Percentiles rank a stretch among this genome's conserved stretches.
phyloP scores from a whole-genome alignment of 352 stramenopile species.

The Pythium folliculosum region DNA sequence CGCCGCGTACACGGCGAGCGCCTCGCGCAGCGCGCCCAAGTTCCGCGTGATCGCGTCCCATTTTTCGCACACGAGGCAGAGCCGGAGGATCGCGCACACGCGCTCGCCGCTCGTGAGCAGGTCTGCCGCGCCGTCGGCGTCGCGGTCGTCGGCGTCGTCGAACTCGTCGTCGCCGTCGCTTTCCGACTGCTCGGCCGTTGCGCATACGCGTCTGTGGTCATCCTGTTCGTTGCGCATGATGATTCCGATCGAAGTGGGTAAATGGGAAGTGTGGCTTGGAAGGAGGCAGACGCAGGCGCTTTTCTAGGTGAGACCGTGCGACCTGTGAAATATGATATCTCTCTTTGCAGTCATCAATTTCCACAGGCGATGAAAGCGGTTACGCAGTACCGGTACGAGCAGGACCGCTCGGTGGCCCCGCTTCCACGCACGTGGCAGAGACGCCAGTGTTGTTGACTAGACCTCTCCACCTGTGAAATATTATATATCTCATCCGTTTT shows the following conservation, averaged over 20 bases:
- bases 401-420: no score
- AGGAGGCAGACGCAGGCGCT: no score
- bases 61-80: background rate
- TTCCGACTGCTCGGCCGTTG: background rate
- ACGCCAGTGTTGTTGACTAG: no score
- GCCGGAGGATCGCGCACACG: background rate
- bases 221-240: background rate
- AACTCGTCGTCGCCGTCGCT: background rate
- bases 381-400: no score
- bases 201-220: background rate
- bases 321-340: no score
- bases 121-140: background rate
- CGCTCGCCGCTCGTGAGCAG: background rate
- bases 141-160: background rate
- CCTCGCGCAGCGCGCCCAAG: background rate
- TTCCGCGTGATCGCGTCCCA: background rate
- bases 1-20: background rate
- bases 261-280: no score
- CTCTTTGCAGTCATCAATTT: no score
- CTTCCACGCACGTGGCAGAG: no score
- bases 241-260: background rate
- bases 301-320: no score
- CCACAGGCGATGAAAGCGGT: no score
- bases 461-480: no score
- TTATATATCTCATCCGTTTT: no score